Percentiles rank a stretch among this genome's conserved stretches.
phyloP scores from a whole-genome alignment of 2,329 filamentous ascomycete genomes.

The Pseudogymnoascus verrucosus region DNA sequence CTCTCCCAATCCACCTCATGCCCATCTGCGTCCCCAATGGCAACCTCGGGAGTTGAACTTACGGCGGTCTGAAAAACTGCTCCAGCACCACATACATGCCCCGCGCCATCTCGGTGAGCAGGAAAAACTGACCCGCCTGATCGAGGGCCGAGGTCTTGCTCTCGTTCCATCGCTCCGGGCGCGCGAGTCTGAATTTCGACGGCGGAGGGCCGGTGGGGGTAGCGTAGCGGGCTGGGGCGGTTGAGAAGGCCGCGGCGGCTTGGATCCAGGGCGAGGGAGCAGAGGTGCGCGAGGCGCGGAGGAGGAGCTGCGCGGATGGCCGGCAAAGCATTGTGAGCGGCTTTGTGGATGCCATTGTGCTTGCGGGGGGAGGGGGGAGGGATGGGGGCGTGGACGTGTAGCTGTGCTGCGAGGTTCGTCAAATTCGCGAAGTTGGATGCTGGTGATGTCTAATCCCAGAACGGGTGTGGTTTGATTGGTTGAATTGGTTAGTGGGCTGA shows the following conservation, averaged over 20 bases:
- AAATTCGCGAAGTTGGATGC: slow-evolving; percentile 14
- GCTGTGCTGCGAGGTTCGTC: slow-evolving; percentile 11
- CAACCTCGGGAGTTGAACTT: slow-evolving; percentile 33
- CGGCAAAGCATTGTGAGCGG: slow-evolving; percentile 30
- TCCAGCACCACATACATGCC: slow-evolving; percentile 98
- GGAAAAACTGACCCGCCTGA: slow-evolving; percentile 85
- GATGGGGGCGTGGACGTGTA: slow-evolving; percentile 14
- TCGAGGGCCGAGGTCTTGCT: slow-evolving; percentile 69
- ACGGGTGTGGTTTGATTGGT: slow-evolving; percentile 4
- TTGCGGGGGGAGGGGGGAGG: slow-evolving; percentile 18
- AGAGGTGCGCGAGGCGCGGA: slow-evolving; percentile 21
- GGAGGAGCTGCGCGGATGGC: slow-evolving; percentile 22
- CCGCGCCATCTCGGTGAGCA: slow-evolving; percentile 89
- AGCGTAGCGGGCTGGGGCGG: slow-evolving; percentile 31
- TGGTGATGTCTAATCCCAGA: slow-evolving; percentile 8
- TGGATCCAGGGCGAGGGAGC: slow-evolving; percentile 3
- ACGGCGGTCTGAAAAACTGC: slow-evolving; percentile 98
- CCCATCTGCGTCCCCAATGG: slow-evolving; percentile 7
- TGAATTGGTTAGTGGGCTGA: not conserved
- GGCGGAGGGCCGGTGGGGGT: slow-evolving; percentile 73
- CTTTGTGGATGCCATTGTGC: slow-evolving; percentile 28
- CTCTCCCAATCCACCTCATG: not conserved
- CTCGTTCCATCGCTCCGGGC: slow-evolving; percentile 71
- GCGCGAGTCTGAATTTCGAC: slow-evolving; percentile 69
- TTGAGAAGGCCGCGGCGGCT: slow-evolving; percentile 23